Percentiles rank a stretch among this genome's conserved stretches.
Conservation (phyloP, 164 flowering plant genomes). For the Vitis labrusca region DNA sequence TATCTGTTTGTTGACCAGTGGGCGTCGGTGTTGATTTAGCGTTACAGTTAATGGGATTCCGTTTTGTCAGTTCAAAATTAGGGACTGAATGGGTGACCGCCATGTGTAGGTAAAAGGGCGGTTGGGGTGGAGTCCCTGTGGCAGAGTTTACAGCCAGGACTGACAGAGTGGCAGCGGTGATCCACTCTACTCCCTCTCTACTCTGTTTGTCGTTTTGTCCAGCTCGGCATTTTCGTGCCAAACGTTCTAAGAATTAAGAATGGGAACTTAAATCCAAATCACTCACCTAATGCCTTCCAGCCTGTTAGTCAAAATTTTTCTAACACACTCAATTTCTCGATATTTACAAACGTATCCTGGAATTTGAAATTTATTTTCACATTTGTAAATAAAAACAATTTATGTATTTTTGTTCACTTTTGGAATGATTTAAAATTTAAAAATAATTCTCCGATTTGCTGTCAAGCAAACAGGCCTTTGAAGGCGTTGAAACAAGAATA, state of each 20-base stretch:
- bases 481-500: no score
- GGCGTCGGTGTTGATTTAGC: no score
- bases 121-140: conserved; percentile 11
- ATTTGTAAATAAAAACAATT: no score
- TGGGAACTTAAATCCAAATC: background rate
- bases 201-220: conserved; percentile 11
- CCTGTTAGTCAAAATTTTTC: conserved; percentile 28
- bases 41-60: background rate
- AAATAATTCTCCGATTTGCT: background rate
- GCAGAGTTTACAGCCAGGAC: conserved; percentile 15
- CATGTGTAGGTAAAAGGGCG: conserved; percentile 10
- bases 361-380: no score
- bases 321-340: background rate
- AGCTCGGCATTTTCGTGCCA: conserved; percentile 6
- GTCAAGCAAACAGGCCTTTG: conserved; percentile 2
- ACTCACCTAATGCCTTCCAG: conserved; percentile 19
- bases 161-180: conserved; percentile 14
- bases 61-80: background rate
- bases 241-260: background rate
- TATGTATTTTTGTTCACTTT: no score
- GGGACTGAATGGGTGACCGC: conserved; percentile 5
- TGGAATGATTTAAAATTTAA: no score
- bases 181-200: background rate
- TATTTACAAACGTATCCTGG: background rate
- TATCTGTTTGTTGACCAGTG: no score